A percentile compares a stretch with the other conserved stretches of the same genome.
These are phyloP conservation scores for Mycosarcoma mackinlayi DNA, from an alignment of 1,284 basidiomycete genomes.

Conservation along the genomic window DNA sequence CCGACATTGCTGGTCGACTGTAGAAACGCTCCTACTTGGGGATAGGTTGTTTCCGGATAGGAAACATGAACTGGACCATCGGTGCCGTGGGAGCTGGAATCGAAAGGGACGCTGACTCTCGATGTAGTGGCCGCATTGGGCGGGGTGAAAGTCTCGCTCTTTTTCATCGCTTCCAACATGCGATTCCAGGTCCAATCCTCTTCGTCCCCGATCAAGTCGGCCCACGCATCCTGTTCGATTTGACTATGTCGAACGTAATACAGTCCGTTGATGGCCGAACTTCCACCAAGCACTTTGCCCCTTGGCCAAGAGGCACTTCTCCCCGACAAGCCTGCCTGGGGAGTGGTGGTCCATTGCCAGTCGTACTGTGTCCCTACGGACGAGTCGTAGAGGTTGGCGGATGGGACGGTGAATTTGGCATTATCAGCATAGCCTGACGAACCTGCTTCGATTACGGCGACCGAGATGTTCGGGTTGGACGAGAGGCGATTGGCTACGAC, in stretches of 20 bases:
- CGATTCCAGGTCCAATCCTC: constrained; percentile 52
- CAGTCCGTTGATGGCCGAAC: constrained; percentile 60
- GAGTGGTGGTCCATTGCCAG: constrained; percentile 54
- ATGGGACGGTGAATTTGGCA: constrained; percentile 36
- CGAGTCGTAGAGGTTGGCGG: constrained; percentile 57
- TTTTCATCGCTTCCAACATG: constrained; percentile 69
- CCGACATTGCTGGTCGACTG: constrained; percentile 66
- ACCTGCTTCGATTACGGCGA: constrained; percentile 72
- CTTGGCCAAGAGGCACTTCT: constrained; percentile 21
- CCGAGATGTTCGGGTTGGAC: constrained; percentile 52
- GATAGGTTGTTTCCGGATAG: constrained; percentile 50
- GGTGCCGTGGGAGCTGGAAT: constrained; percentile 70
- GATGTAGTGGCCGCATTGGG: constrained; percentile 60
- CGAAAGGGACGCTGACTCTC: constrained; percentile 43
- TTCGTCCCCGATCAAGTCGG: constrained; percentile 27
- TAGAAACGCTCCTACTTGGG: constrained; percentile 51
- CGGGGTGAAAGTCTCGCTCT: constrained; percentile 71
- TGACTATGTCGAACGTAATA: constrained; percentile 55
- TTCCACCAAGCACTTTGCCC: constrained; percentile 60
- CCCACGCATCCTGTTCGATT: constrained; percentile 55
- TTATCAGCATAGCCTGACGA: constrained; percentile 36
- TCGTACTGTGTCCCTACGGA: constrained; percentile 47
- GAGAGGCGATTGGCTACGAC: constrained; percentile 58
- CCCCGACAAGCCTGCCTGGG: constrained; percentile 32
- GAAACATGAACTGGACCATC: constrained; percentile 70